Conservation (phyloP, 495 filamentous ascomycete genomes). For the Tuber microsphaerosporum region DNA sequence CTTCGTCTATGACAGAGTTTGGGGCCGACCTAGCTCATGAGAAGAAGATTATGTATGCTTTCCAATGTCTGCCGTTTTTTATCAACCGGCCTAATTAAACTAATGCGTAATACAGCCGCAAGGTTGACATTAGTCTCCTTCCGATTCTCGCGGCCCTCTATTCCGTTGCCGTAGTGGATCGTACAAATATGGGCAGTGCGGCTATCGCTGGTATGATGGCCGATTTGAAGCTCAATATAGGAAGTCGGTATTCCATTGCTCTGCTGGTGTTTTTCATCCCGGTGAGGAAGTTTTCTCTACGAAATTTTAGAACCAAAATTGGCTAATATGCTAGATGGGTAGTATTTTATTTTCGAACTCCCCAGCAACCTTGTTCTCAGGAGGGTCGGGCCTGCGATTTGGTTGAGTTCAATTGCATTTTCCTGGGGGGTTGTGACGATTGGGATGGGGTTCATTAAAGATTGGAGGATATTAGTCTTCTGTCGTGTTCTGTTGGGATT, state of each 20-base stretch:
- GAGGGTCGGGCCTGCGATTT: constrained; percentile 55
- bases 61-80: neutral
- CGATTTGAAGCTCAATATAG: constrained; percentile 45
- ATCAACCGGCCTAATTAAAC: constrained; percentile 9
- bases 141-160: constrained; percentile 37
- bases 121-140: constrained; percentile 34
- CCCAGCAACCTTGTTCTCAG: constrained; percentile 67
- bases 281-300: constrained; percentile 11
- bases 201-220: constrained; percentile 52
- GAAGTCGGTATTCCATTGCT: constrained; percentile 28
- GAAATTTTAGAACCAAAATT: neutral
- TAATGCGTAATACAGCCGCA: constrained; percentile 17
- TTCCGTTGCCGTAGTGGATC: constrained; percentile 35
- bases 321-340: neutral
- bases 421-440: constrained; percentile 59
- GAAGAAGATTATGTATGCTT: constrained; percentile 35
- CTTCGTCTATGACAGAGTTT: constrained; percentile 15
- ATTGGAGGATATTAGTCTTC: constrained; percentile 55
- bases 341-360: constrained; percentile 54
- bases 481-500: constrained; percentile 62
- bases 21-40: constrained; percentile 35
- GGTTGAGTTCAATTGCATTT: constrained; percentile 62
- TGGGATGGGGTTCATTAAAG: constrained; percentile 64
- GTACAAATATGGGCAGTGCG: constrained; percentile 50
- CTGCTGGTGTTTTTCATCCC: constrained; percentile 46